Base-by-base conservation (phyloP, 1,139 yeast genomes). In the Scheffersomyces illinoinensis region DNA sequence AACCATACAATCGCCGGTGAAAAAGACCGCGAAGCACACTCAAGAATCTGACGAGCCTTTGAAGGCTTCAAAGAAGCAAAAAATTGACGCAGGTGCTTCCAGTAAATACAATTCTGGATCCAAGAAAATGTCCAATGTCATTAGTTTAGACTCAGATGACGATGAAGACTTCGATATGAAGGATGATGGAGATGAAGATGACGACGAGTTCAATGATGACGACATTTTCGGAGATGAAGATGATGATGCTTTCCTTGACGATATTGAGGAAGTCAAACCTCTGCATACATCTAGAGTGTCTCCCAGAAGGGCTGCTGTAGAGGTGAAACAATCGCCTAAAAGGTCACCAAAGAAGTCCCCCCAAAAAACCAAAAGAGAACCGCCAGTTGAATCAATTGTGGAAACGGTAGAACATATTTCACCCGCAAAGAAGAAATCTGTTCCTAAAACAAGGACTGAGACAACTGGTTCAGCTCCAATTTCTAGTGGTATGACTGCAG, bases 401-500 rank as follows among this genome's bases (percentile, higher is more conserved):
- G 59, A 14, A 10, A 54, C 64, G 20, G 53, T 61, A 57, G 59
- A 14, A 64, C 60, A 18, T 26, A 24, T 50, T 51, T 19, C 58
- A 6, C 50, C 59, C 17, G 12, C 47, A 52, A 58, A 61, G 49
- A 55, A 57, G 51, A 52, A 58, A 48, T 1, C 47, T 60, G 10
- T 57, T 54, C 17, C 14, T 33, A 33, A 33, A 33, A 1, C 14
- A 33, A 33, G 12, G 43, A 5, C 54, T 61, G 51, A 53, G 58
- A 18, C 55, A 8, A 54, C 57, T 52, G 55, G 53, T 53, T 57
- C 23, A 58, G 51, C 4, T 55, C 57, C 18, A 26, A 47, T n/a
- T 7, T 47, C 50, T n/a, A 49, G 64, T 17, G 76, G 72, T 0
- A 61, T 65, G 2, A 71, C 83, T 3, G 91, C 90, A 0, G 82